phyloP scores from a whole-genome alignment of 2,329 filamentous ascomycete genomes.

The Trichoderma cornu-damae region DNA sequence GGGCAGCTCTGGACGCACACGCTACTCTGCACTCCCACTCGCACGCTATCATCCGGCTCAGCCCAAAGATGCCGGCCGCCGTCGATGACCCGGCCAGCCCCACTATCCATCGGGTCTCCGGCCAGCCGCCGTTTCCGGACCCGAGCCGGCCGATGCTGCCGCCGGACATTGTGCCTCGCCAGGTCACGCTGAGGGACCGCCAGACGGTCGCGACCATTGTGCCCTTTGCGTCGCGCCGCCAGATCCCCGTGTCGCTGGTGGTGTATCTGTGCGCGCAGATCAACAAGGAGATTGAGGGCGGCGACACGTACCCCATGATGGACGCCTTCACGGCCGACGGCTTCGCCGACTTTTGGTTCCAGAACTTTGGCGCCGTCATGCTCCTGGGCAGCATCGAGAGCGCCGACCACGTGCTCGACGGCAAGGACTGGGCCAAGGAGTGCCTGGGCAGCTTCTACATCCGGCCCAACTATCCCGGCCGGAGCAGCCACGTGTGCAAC shows the following conservation, averaged over 20 bases:
- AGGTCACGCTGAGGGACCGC: conserved; percentile 77
- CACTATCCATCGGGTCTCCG: conserved; percentile 65
- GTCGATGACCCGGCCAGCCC: conserved; percentile 70
- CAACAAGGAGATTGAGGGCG: conserved; percentile 85
- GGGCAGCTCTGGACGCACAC: conserved; percentile 1
- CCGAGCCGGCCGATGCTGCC: conserved; percentile 60
- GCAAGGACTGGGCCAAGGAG: conserved; percentile 70
- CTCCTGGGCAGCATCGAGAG: conserved; percentile 68
- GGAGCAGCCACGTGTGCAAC: conserved; percentile 88
- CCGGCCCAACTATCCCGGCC: conserved; percentile 87
- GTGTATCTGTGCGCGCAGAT: conserved; percentile 77
- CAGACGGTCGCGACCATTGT: conserved; percentile 79
- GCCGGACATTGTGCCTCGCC: conserved; percentile 62
- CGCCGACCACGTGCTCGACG: conserved; percentile 52
- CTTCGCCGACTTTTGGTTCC: conserved; percentile 84
- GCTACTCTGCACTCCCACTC: background rate
- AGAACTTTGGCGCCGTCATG: conserved; percentile 86
- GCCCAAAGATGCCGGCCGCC: conserved; percentile 63
- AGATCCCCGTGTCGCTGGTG: conserved; percentile 71
- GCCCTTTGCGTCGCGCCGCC: conserved; percentile 69
- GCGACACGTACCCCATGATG: conserved; percentile 87
- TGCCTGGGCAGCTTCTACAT: conserved; percentile 91
- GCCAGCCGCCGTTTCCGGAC: conserved; percentile 59
- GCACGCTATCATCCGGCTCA: conserved; percentile 10
- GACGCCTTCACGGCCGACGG: conserved; percentile 66